Evolutionary conservation across 2,329 filamentous ascomycete species (phyloP), one percentile per base, ranked within the genome.

Genomic region (Bipolaris oryzae): DNA sequence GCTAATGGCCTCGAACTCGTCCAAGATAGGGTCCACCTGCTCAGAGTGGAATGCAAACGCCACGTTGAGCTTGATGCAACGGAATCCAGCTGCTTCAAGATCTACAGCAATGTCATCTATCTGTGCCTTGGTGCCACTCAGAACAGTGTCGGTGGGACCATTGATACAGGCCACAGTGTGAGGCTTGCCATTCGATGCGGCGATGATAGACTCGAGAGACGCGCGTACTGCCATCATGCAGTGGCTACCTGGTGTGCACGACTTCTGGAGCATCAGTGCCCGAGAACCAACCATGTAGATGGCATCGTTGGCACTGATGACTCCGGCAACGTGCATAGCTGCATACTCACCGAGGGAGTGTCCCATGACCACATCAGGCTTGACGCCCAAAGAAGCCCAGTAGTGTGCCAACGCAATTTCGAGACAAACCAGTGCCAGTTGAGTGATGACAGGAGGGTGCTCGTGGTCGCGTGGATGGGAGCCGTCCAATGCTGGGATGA

Each of bases 21-120:
- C 73, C 3, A 82, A 66, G 3, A 83, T 78, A 5, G 79, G 75
- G 7, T 81, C 76, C 33, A 80, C 54, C 38, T 71, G 68, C 10
- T 49, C 52, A 10, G 67, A 66, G 48, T 71, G 67, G 48, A 66
- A 71, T 2, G 67, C 68, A 50, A 60, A 67, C 0, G 66, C 49
- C 0, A 69, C 54, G 31, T 61, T 47, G 5, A 69, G 58, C 13
- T 48, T 61, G 33, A 51, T 60, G n/a, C 45, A 62, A 16, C 57
- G 56, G 23, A 56, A 44, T 0, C 52, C 55, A 2, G 53, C 53
- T 2, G 25, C 38, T 16, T 60, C 46, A 5, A 66, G 53, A 9
- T 35, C 16, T 3, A 45, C 41, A 5, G 48, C n/a, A 21, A 61
- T 20, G 9, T 45, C 51, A 10, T 60, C 48, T 21, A 68, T 58